These are phyloP conservation scores for Nicotiana tabacum DNA, from an alignment of 257 asterid species.

Conservation along the genomic window DNA sequence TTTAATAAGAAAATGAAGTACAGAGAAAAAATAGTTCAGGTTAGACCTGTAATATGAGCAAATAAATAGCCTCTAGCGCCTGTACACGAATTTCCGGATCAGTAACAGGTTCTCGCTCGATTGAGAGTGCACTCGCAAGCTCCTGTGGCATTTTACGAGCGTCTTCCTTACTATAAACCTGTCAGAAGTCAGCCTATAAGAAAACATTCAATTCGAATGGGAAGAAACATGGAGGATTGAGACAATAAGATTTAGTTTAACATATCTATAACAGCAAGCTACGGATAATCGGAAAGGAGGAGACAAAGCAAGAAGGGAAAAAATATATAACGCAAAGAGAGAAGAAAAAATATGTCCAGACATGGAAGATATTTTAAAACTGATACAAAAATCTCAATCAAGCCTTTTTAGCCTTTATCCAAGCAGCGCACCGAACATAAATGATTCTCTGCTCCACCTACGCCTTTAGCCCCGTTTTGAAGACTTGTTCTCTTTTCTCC, in stretches of 20 bases:
- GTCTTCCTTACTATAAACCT: constrained; percentile 57
- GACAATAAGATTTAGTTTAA: not conserved
- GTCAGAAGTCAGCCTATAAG: constrained; percentile 17
- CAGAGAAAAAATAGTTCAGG: not conserved
- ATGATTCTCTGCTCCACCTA: not conserved
- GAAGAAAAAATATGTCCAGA: not conserved
- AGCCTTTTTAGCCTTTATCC: not conserved
- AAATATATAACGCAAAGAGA: not conserved
- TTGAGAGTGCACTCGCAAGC: constrained; percentile 86
- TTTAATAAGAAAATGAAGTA: not conserved
- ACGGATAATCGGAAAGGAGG: not conserved
- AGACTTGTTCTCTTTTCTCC: not conserved
- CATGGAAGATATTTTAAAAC: not conserved
- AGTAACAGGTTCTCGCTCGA: constrained; percentile 72
- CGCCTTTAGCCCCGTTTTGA: not conserved
- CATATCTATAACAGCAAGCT: not conserved
- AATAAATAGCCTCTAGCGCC: constrained; percentile 77
- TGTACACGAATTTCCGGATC: constrained; percentile 81
- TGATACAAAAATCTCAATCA: not conserved
- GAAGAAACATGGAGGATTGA: not conserved
- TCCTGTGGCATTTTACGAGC: constrained; percentile 91
- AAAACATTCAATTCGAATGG: not conserved
- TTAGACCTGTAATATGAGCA: constrained; percentile 69
- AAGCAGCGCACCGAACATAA: not conserved
- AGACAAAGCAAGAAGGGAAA: not conserved